Percentiles rank a stretch among this genome's conserved stretches.
These are phyloP conservation scores for Ophiocordyceps sinensis DNA, from an alignment of 2,329 filamentous ascomycete species.

Conservation along the genomic window DNA sequence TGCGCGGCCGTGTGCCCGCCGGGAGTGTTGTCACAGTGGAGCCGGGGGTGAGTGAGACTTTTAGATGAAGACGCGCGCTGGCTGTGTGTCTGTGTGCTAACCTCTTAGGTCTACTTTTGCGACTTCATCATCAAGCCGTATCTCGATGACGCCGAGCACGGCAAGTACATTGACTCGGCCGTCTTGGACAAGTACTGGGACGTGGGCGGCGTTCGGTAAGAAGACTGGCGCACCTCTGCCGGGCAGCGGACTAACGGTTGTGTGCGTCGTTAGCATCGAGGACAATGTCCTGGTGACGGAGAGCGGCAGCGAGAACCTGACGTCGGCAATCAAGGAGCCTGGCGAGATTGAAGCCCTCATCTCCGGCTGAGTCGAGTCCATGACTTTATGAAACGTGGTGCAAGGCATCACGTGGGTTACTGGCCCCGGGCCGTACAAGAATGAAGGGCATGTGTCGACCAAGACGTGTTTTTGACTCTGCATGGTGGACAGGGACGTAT, in stretches of 20 bases:
- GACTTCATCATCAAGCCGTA: conserved; percentile 76
- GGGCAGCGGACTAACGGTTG: background rate
- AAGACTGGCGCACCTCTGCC: background rate
- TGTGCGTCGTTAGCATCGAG: conserved; percentile 31
- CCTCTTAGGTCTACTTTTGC: conserved; percentile 69
- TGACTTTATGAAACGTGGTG: background rate
- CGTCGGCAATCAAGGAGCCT: conserved; percentile 54
- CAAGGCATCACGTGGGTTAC: too few relatives aligned
- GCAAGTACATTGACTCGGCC: conserved; percentile 59
- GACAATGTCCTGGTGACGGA: conserved; percentile 62
- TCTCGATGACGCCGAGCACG: conserved; percentile 55
- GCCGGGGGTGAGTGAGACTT: conserved; percentile 52
- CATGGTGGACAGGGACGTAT: too few relatives aligned
- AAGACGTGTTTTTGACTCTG: too few relatives aligned
- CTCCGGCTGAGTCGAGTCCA: background rate
- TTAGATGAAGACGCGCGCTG: too few relatives aligned
- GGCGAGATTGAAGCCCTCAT: conserved; percentile 37
- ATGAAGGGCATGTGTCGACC: too few relatives aligned
- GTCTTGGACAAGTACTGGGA: conserved; percentile 71
- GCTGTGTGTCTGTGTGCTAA: conserved; percentile 2
- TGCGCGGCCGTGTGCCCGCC: conserved; percentile 59
- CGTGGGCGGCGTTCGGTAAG: conserved; percentile 58
- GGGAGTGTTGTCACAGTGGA: conserved; percentile 87
- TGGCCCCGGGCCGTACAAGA: too few relatives aligned
- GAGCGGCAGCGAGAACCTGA: conserved; percentile 57